Evolutionary conservation across 169 alveolate genomes (phyloP), one percentile per base, ranked within the genome.

Genomic region (Condylostoma magnum): DNA sequence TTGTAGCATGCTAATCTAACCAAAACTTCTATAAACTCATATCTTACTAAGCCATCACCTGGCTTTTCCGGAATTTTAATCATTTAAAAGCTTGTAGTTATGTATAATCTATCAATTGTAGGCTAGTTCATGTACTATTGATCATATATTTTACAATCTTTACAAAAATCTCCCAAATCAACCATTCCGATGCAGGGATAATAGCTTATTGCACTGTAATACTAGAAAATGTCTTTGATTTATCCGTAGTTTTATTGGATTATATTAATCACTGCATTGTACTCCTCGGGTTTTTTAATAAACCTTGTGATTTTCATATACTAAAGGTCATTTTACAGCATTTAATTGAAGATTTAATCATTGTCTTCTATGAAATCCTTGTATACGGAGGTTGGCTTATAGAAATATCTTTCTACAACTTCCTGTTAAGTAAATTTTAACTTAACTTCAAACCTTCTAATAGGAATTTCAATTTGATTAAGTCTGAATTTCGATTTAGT

Each of bases 221-320:
- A 31, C 2, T 38, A 46, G 58, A 60, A 83, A 3, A 77, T 37
- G n/a, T 77, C 73, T 52, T 83, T 83, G 8, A 83, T 50, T 12
- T 27, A 51, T 25, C 47, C 34, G 46, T 74, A 31, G 36, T 76
- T 15, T 2, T 36, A 28, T 51, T 53, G 54, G 6, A 79, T 30
- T 25, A 54, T 44, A 12, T 22, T 57, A n/a, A 27, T 12, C 5
- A 37, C 30, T 2, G 28, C 25, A 1, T 56, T 53, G 37, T 55
- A 65, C 36, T 74, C 85, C 18, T 48, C 67, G 38, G 41, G 33
- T 33, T 63, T 72, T 46, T 80, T 83, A 25, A 77, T 57, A 52
- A 83, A 67, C 36, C 91, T 67, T 1, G 82, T 70, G 4, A 77
- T 80, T 57, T 83, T 83, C 85, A 82, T 79, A n/a, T 67, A 44